Evolutionary conservation across 768 basidiomycete species (phyloP).

Genomic region (Trametopsis cervina): DNA sequence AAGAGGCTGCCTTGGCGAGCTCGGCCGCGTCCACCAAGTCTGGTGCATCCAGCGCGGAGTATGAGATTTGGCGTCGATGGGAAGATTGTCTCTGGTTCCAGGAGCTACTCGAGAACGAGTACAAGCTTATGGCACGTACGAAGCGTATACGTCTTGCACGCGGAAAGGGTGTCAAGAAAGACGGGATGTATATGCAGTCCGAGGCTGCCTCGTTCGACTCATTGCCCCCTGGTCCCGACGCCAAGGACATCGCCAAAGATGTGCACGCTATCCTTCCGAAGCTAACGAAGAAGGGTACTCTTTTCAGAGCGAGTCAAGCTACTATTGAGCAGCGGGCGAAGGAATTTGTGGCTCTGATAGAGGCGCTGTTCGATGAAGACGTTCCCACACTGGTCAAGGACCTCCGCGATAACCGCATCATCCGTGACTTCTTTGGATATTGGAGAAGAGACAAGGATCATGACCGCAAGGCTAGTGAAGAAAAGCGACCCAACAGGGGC

Average conservation of each 20-base stretch:
- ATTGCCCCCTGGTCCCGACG: conserved; percentile 77
- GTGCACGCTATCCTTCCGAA: conserved; percentile 61
- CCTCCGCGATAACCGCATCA: conserved; percentile 45
- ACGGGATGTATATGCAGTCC: conserved; percentile 60
- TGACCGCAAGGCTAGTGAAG: conserved; percentile 33
- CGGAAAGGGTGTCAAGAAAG: conserved; percentile 71
- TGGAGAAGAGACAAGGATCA: conserved; percentile 72
- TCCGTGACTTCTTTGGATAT: conserved; percentile 73
- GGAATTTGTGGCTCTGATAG: conserved; percentile 54
- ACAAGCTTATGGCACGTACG: conserved; percentile 51
- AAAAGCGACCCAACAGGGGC: conserved; percentile 14
- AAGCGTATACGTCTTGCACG: conserved; percentile 61
- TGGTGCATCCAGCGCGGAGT: conserved; percentile 34
- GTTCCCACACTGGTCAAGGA: conserved; percentile 64
- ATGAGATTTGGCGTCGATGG: conserved; percentile 77
- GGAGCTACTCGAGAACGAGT: conserved; percentile 59
- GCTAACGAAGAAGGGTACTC: conserved; percentile 61
- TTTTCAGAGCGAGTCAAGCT: conserved; percentile 67
- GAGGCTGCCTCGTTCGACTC: conserved; percentile 81
- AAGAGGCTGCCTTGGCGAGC: conserved; percentile 12
- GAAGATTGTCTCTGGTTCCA: conserved; percentile 80
- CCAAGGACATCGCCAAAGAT: conserved; percentile 61
- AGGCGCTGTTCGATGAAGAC: conserved; percentile 49
- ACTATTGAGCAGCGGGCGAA: conserved; percentile 54
- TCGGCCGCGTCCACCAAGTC: conserved; percentile 21